Percentiles rank a stretch among this genome's conserved stretches.
Conservation (phyloP, 192 early-diverging fungal species). For the Chytriomyces sp. region DNA sequence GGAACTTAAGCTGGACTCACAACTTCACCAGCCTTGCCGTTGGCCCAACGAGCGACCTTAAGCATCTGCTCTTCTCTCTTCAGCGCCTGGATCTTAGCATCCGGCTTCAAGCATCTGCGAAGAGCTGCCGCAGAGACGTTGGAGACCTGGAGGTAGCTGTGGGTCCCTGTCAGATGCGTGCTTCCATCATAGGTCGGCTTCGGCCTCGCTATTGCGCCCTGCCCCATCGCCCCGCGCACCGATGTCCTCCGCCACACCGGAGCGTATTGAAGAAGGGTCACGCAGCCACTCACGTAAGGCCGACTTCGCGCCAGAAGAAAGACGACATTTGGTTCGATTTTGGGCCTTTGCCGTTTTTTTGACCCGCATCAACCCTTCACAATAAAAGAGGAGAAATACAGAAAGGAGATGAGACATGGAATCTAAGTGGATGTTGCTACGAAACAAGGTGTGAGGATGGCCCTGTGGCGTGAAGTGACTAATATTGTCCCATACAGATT, state of each 20-base stretch:
- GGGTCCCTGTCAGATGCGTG: neutral
- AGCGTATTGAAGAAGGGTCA: too few species aligned
- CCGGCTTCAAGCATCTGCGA: constrained; percentile 82
- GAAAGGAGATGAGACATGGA: neutral
- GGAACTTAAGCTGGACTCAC: constrained; percentile 55
- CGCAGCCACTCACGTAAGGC: constrained; percentile 48
- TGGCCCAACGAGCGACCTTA: constrained; percentile 77
- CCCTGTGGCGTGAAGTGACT: neutral
- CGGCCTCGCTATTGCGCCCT: too few species aligned
- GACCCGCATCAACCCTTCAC: neutral
- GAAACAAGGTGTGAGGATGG: too few species aligned
- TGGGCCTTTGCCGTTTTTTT: neutral
- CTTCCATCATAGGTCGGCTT: too few species aligned
- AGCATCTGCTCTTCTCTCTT: constrained; percentile 76
- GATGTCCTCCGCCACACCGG: too few species aligned
- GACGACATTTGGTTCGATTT: constrained; percentile 36
- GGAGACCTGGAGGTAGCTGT: constrained; percentile 84
- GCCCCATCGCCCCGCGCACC: too few species aligned
- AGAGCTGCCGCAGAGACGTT: constrained; percentile 79
- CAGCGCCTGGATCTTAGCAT: constrained; percentile 64
- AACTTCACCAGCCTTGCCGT: constrained; percentile 76
- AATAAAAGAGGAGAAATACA: neutral
- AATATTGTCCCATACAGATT: constrained; percentile 28
- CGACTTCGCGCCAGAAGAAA: constrained; percentile 59
- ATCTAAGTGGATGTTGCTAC: neutral